Evolutionary conservation across 1,139 yeast genomes (phyloP), one percentile per base, ranked within the genome.

Genomic region (Diutina mesorugosa): DNA sequence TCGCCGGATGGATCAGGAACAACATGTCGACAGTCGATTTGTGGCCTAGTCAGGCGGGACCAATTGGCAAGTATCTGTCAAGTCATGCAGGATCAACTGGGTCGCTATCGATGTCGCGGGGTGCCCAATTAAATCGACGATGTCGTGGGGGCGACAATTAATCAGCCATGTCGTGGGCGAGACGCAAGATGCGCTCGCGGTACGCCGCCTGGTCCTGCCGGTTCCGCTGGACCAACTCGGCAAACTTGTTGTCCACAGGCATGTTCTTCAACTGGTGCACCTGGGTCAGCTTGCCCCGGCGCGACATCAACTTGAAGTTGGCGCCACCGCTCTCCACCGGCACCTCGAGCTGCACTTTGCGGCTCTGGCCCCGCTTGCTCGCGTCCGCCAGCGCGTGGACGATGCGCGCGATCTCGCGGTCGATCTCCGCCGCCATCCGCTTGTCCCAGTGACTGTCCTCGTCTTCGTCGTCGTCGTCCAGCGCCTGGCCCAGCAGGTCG

Each of bases 221-320:
- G 61, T 73, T 69, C 61, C 68, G 62, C 60, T 70, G 54, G 47
- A 72, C 59, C 51, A 73, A 65, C 47, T 77, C 71, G 0, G 81
- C 83, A 63, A 84, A 74, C 54, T 69, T 73, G 26, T 74, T 75
- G 59, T 79, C 72, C 2, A 73, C 67, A 0, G 87, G 85, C 45
- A 85, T 67, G 6, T 66, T 66, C 32, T 84, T 66, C 35, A 72
- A 75, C 57, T 76, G 77, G 21, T 12, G 16, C 2, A 80, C 67
- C 50, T 69, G 69, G 3, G 76, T 50, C 41, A 6, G 10, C 10
- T 67, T 56, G 3, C 86, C 87, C 41, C 66, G 65, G 59, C 67
- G 81, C 1, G 84, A 76, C 56, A 85, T 68, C 58, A 85, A 72
- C 7, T 79, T 78, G 63, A 85, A 84, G 9, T 79, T 70, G 8